Evolutionary conservation across 2,329 filamentous ascomycete species (phyloP).

Genomic region (Bisporella sp.): DNA sequence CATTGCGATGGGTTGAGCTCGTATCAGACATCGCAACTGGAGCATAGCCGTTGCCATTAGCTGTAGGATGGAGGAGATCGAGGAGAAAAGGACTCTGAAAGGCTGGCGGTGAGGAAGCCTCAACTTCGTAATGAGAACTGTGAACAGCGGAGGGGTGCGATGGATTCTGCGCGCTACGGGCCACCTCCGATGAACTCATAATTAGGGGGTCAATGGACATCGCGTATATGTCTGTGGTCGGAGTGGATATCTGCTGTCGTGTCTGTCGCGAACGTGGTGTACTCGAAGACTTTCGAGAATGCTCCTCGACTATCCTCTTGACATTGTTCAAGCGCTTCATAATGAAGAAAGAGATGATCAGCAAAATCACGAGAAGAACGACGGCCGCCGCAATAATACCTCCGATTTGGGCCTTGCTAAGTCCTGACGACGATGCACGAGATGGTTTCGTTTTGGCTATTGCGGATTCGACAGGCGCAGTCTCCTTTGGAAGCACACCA

Average conservation of each 20-base stretch:
- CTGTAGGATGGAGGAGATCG: slow-evolving; percentile 10
- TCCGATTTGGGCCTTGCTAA: slow-evolving; percentile 34
- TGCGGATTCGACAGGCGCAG: slow-evolving; percentile 9
- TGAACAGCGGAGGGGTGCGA: slow-evolving; percentile 8
- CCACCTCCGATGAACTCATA: slow-evolving; percentile 16
- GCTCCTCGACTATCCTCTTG: slow-evolving; percentile 28
- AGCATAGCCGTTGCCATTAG: slow-evolving; percentile 15
- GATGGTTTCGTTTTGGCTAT: slow-evolving; percentile 21
- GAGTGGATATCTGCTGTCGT: slow-evolving; percentile 1
- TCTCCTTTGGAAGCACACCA: slow-evolving; percentile 14
- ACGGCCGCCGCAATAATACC: slow-evolving; percentile 48
- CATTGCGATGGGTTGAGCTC: slow-evolving; percentile 7
- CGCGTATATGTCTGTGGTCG: slow-evolving; percentile 10
- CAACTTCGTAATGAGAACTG: slow-evolving; percentile 13
- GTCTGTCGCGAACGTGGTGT: slow-evolving; percentile 6
- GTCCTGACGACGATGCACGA: slow-evolving; percentile 28
- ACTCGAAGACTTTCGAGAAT: slow-evolving; percentile 14
- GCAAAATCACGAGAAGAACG: slow-evolving; percentile 39
- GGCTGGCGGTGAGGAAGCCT: slow-evolving; percentile 16
- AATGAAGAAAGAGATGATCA: slow-evolving; percentile 41
- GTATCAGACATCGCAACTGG: slow-evolving; percentile 16
- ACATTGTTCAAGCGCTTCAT: slow-evolving; percentile 38
- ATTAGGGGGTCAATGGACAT: slow-evolving; percentile 25
- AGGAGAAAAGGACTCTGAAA: slow-evolving; percentile 12
- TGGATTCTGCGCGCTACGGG: slow-evolving; percentile 10